Evolutionary conservation across 2,329 filamentous ascomycete genomes (phyloP), one percentile per base, ranked within the genome.

Genomic region (Alternaria atra): DNA sequence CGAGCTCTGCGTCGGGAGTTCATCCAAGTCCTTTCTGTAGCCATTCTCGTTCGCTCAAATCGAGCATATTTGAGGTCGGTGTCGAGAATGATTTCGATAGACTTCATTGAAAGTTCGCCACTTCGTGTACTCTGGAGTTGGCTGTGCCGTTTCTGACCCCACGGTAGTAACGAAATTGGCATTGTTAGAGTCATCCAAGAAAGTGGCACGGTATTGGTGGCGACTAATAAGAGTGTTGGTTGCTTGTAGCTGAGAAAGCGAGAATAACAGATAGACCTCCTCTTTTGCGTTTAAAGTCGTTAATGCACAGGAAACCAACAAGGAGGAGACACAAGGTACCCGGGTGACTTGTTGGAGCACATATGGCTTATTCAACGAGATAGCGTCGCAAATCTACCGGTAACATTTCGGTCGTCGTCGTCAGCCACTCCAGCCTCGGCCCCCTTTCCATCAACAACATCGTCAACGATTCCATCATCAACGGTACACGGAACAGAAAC

Each of bases 1-100:
- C 47, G 58, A 15, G 29, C 47, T 39, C 42, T 52, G 58, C 52
- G 52, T 40, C 52, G 52, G 23, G 34, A 30, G 17, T 56, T 56
- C 25, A 23, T n/a, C 40, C 39, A 23, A 43, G 40, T 20, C 15
- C 34, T 48, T 47, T 13, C 46, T 57, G 35, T 37, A 35, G 46
- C 37, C 46, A 57, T 57, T 10, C 30, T 37, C 27, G 30, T 32
- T 25, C 46, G 20, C 23, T 35, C 23, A 25, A 44, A 32, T 34
- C 17, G 35, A 52, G 29, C 37, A 51, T 6, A 34, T 51, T 17
- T 20, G 37, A 35, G 37, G 13, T 51, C n/a, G 29, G 15, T 34
- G 29, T 9, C 34, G 15, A 25, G 30, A 37, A 43, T n/a, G 5
- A 42, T 29, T n/a, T 42, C 25, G 32, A 13, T 25, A 17, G 40